Evolutionary conservation across 2,329 filamentous ascomycete species (phyloP).

Genomic region (Microdochium nivale): DNA sequence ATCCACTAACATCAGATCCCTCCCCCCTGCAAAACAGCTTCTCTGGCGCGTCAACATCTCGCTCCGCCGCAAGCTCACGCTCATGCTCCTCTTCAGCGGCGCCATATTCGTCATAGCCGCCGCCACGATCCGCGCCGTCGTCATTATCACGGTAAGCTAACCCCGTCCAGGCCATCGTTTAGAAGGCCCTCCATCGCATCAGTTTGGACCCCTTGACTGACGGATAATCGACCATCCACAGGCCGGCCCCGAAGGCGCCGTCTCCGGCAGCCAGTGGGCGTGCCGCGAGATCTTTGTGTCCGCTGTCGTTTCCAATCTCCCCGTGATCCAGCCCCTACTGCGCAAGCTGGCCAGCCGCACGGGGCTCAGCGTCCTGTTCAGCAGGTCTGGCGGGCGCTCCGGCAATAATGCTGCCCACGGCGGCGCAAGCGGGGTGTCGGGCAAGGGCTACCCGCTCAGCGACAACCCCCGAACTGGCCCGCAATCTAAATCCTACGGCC

Average conservation of each 20-base stretch:
- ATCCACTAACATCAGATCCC: too few species aligned
- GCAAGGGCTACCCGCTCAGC: constrained; percentile 1
- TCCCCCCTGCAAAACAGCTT: constrained; percentile 19
- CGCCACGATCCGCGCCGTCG: constrained; percentile 35
- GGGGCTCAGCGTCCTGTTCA: constrained; percentile 9
- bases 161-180: too few species aligned
- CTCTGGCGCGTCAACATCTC: constrained; percentile 34
- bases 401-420: not conserved
- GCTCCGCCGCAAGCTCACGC: constrained; percentile 26
- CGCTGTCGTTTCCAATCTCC: constrained; percentile 24
- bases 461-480: constrained; percentile 3
- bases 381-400: constrained; percentile 1
- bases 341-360: constrained; percentile 6
- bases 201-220: too few species aligned
- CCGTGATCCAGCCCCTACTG: constrained; percentile 13
- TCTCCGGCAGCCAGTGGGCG: constrained; percentile 19
- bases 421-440: not conserved
- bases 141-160: constrained; percentile 18
- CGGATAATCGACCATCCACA: constrained; percentile 14
- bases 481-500: not conserved
- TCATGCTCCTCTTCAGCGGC: constrained; percentile 37
- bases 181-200: too few species aligned
- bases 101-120: constrained; percentile 39
- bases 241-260: constrained; percentile 10
- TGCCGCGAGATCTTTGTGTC: constrained; percentile 28